Evolutionary conservation across 1,284 basidiomycete species (phyloP).

Genomic region (Jaminaea rosea): DNA sequence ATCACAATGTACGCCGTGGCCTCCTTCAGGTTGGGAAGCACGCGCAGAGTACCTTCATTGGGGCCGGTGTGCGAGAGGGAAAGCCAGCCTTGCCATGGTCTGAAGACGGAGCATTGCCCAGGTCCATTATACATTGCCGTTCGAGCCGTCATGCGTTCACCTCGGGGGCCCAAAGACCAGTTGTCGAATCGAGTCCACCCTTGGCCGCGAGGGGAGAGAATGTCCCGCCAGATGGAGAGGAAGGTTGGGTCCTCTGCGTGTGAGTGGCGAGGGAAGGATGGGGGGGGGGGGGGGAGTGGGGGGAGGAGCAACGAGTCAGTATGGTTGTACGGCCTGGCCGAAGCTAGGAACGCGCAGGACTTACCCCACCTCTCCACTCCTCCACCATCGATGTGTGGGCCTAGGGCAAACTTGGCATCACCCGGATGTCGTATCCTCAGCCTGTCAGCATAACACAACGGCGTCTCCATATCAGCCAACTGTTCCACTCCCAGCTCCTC

Average conservation of each 20-base stretch:
- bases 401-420: slow-evolving; percentile 61
- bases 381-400: slow-evolving; percentile 68
- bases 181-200: slow-evolving; percentile 53
- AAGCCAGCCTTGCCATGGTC: slow-evolving; percentile 69
- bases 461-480: slow-evolving; percentile 50
- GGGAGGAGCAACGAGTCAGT: neutral
- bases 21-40: slow-evolving; percentile 66
- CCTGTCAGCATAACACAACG: slow-evolving; percentile 67
- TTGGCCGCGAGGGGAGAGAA: slow-evolving; percentile 53
- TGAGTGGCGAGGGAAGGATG: neutral
- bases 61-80: slow-evolving; percentile 56
- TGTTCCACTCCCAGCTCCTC: neutral
- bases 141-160: slow-evolving; percentile 18
- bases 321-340: too few relatives aligned
- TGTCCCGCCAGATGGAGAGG: slow-evolving; percentile 55
- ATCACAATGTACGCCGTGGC: slow-evolving; percentile 68
- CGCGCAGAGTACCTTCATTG: slow-evolving; percentile 63
- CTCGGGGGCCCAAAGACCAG: slow-evolving; percentile 19
- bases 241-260: slow-evolving; percentile 63
- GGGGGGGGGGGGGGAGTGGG: neutral
- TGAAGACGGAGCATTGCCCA: slow-evolving; percentile 61
- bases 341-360: too few relatives aligned
- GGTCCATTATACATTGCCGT: slow-evolving; percentile 41
- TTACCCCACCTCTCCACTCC: slow-evolving; percentile 61
- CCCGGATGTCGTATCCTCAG: slow-evolving; percentile 66